phyloP scores from a whole-genome alignment of 2,329 filamentous ascomycete genomes.

The Trichoderma semiorbis region DNA sequence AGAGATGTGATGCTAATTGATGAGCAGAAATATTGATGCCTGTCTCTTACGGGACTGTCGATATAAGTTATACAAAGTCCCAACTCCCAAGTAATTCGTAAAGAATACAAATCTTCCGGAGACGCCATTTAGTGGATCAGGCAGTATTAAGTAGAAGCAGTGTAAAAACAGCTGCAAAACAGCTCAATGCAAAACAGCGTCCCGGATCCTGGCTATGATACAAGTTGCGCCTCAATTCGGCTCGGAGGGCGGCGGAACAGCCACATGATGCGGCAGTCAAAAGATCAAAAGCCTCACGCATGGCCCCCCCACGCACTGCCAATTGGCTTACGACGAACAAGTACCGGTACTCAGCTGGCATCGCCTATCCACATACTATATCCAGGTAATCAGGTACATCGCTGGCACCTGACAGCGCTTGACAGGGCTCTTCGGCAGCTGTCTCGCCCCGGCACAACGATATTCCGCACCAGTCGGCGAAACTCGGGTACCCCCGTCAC shows the following conservation, averaged over 20 bases:
- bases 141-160: too few species aligned
- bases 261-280: not conserved
- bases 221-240: not conserved
- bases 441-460: not conserved
- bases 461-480: constrained; percentile 21
- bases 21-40: too few species aligned
- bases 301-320: not conserved
- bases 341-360: not conserved
- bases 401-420: not conserved
- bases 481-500: constrained; percentile 21
- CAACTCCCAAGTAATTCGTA: too few species aligned
- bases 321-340: not conserved
- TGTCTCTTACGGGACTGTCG: too few species aligned
- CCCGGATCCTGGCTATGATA: constrained; percentile 1
- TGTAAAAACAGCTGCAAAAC: not conserved
- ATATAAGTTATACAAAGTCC: too few species aligned
- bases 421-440: constrained; percentile 10
- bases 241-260: not conserved
- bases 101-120: too few species aligned
- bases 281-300: not conserved
- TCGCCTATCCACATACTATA: not conserved
- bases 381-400: not conserved
- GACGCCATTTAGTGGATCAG: too few species aligned
- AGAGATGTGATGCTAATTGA: not conserved
- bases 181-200: not conserved